Evolutionary conservation across 495 filamentous ascomycete species (phyloP), one percentile per base, ranked within the genome.

Genomic region (Neurospora sublineolata): DNA sequence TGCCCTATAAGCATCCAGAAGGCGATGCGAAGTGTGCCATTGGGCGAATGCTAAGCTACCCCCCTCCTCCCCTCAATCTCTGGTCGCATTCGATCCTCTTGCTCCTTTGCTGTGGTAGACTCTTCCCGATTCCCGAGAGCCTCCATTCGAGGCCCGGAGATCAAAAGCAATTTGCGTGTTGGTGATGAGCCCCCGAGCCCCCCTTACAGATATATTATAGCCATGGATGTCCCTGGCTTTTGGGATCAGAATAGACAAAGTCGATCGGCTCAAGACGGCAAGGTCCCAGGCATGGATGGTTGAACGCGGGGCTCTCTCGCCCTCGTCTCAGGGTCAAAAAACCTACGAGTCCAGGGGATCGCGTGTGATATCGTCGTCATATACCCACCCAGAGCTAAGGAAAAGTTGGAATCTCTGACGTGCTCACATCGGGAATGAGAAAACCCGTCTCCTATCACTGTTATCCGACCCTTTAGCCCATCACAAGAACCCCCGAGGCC

Each of bases 1-100:
- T 75, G 78, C 73, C 80, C 80, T 81, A 81, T 81, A 76, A 80
- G 78, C 72, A 70, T 44, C 8, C 75, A 77, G 75, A 80, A 68
- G 71, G 46, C 69, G 38, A 39, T 60, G 44, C 74, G 71, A 70
- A 75, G 18, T 39, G 74, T 73, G 71, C 68, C 76, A 81, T 81
- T 81, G 79, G 79, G 73, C 75, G 71, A 9, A 39, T n/a, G 39
- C 11, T n/a, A n/a, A n/a, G n/a, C n/a, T n/a, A 71, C 27, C 41
- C 39, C 39, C 16, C 42, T 11, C 40, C 23, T 16, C 52, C 39
- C 27, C 30, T 69, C 67, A 69, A 33, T 40, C 46, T 42, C 40
- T 37, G 39, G 18, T 37, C 27, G 52, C 42, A 37, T 37, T 27
- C 27, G 14, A 38, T 69, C 60, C 38, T 72, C 70, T 52, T 5